A percentile compares a stretch with the other conserved stretches of the same genome.
Conservation (phyloP, 129 eudicot genomes). For the Glebionis coronaria region DNA sequence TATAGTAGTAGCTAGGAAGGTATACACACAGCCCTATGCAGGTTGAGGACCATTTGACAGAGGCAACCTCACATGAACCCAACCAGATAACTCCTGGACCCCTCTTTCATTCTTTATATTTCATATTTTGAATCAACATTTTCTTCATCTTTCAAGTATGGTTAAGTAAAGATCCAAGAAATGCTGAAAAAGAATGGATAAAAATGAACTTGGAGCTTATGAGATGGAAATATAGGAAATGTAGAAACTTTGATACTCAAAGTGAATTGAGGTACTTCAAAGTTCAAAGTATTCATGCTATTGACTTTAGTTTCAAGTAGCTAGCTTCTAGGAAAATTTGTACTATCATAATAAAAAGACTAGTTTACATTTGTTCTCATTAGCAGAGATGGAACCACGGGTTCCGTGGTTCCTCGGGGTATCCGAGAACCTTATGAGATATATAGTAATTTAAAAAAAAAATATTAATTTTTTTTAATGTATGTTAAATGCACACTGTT, state of each 20-base stretch:
- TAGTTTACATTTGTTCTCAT: slow-evolving; percentile 26
- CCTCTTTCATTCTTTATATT: slow-evolving; percentile 32
- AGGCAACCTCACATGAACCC: slow-evolving; percentile 83
- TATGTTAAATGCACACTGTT: too few relatives aligned
- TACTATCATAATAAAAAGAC: slow-evolving; percentile 27
- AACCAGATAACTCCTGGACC: slow-evolving; percentile 77
- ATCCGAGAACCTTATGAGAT: too few relatives aligned
- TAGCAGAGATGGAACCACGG: too few relatives aligned
- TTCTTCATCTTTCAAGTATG: neutral
- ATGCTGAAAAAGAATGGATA: too few relatives aligned
- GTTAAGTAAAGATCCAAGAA: too few relatives aligned
- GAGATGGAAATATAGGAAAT: neutral
- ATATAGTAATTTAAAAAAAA: too few relatives aligned
- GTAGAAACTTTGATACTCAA: neutral
- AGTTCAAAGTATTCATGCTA: slow-evolving; percentile 13
- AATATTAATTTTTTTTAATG: too few relatives aligned
- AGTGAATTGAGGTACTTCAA: neutral
- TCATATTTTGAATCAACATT: neutral
- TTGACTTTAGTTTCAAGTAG: slow-evolving; percentile 22
- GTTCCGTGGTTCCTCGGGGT: too few relatives aligned
- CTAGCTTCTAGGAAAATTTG: slow-evolving; percentile 21
- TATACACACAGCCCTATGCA: slow-evolving; percentile 40
- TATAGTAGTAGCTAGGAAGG: slow-evolving; percentile 35
- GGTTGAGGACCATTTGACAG: slow-evolving; percentile 62
- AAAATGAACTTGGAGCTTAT: too few relatives aligned